Evolutionary conservation across 176 grass and related monocot genomes (phyloP), one percentile per base, ranked within the genome.

Genomic region (Cocos nucifera): DNA sequence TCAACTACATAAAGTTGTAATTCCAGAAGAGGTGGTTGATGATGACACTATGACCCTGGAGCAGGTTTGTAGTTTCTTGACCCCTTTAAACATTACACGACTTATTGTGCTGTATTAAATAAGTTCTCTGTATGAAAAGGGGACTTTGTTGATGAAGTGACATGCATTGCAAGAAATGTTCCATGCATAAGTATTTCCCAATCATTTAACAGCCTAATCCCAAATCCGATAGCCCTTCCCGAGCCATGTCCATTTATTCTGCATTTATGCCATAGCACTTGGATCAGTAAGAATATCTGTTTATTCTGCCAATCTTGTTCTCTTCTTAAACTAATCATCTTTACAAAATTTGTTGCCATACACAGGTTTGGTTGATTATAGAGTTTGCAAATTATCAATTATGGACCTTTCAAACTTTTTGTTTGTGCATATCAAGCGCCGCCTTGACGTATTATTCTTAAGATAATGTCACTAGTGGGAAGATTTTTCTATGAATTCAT

Each of bases 101-200:
- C 29, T 54, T 23, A 4, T 24, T 44, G 22, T 71, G 17, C 19
- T 51, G 3, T 59, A 49, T 65, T 90, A 39, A 78, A 24, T 35
- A 66, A 62, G 56, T 67, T 78, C 71, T 62, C 1, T 21, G 65
- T 58, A 24, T 55, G 60, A n/a, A 55, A 65, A 73, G 88, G 94
- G 54, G 88, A 98, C 67, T 98, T 88, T 1, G 85, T 97, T 72
- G 88, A 88, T 73, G 94, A 88, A 51, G 77, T 93, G 64, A 97
- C 92, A 70, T 98, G 94, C 79, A 86, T 98, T 74, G 85, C 84
- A 49, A 87, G 84, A 86, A 98, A 98, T 50, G 94, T 98, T 63
- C 88, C 94, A 73, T 88, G 88, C 54, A 88, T 98, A 75, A 88
- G 81, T 83, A 70, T 73, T 49, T 50, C 44, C 53, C 15, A 19